Percentiles rank a stretch among this genome's conserved stretches.
phyloP scores from a whole-genome alignment of 768 basidiomycete genomes.

The Mycena indigotica region DNA sequence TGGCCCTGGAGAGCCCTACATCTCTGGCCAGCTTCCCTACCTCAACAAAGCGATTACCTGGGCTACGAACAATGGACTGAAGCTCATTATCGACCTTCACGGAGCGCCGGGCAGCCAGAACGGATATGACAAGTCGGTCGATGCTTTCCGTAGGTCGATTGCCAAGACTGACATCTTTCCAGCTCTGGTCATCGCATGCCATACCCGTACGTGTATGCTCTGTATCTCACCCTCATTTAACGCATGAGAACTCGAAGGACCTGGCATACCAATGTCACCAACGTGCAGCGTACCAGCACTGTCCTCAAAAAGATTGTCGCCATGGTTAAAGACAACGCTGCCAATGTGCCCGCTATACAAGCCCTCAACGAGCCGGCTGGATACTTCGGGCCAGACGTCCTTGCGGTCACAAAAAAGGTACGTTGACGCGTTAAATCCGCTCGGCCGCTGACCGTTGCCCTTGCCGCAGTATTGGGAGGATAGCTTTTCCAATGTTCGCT shows the following conservation, averaged over 20 bases:
- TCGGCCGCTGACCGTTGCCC: neutral
- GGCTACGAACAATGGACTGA: conserved; percentile 71
- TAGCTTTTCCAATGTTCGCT: conserved; percentile 45
- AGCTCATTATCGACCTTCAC: conserved; percentile 80
- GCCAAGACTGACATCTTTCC: too few species aligned
- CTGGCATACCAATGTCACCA: conserved; percentile 70
- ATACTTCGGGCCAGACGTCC: neutral
- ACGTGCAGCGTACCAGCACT: conserved; percentile 63
- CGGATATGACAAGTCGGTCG: conserved; percentile 66
- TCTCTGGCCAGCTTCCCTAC: conserved; percentile 76
- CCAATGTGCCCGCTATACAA: conserved; percentile 50
- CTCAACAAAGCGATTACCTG: conserved; percentile 66
- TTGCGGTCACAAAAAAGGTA: neutral
- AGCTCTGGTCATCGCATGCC: conserved; percentile 62
- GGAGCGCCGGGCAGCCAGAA: conserved; percentile 81
- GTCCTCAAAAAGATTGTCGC: conserved; percentile 48
- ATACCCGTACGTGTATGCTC: conserved; percentile 51
- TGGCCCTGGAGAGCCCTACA: conserved; percentile 73
- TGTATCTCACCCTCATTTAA: neutral
- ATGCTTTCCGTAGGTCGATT: neutral
- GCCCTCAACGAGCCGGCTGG: conserved; percentile 47
- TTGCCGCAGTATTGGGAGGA: conserved; percentile 46
- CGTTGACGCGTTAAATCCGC: too few species aligned
- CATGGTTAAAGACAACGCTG: conserved; percentile 39
- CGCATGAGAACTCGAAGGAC: conserved; percentile 30